phyloP scores from a whole-genome alignment of 805 yeast species.

The Pichia sporocuriosa region DNA sequence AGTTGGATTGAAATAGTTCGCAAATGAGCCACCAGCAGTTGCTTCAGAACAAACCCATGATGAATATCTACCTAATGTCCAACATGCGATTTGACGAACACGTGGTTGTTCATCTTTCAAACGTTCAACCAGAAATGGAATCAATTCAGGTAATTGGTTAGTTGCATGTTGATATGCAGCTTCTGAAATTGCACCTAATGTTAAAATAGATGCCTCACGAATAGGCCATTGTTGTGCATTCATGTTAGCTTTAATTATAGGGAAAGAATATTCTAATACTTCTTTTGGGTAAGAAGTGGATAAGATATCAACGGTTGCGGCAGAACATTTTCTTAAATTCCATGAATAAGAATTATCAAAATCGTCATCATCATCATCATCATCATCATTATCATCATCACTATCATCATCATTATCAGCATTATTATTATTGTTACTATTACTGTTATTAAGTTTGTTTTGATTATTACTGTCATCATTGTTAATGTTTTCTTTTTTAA shows the following conservation, averaged over 20 bases:
- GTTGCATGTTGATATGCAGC: conserved; percentile 72
- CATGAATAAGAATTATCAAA: conserved; percentile 68
- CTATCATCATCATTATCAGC: conserved; percentile 29
- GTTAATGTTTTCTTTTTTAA: conserved; percentile 16
- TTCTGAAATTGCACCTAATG: conserved; percentile 91
- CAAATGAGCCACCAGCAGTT: conserved; percentile 50
- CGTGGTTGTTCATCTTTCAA: conserved; percentile 70
- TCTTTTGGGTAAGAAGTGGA: conserved; percentile 62
- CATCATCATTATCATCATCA: conserved; percentile 52
- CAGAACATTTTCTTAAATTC: conserved; percentile 90
- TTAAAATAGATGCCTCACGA: conserved; percentile 88
- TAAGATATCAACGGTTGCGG: conserved; percentile 82
- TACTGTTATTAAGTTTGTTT: not conserved
- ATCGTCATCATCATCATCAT: conserved; percentile 68
- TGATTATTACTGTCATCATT: not conserved
- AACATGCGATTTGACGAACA: conserved; percentile 88
- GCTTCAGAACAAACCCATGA: conserved; percentile 75
- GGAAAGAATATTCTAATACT: conserved; percentile 63
- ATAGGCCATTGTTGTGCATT: conserved; percentile 75
- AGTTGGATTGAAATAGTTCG: conserved; percentile 68
- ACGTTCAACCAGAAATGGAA: conserved; percentile 80
- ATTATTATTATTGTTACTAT: conserved; percentile 12
- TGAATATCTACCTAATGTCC: conserved; percentile 88
- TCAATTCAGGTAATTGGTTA: conserved; percentile 67
- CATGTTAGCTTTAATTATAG: conserved; percentile 66